Evolutionary conservation across 1,284 basidiomycete species (phyloP), one percentile per base, ranked within the genome.

Genomic region (Cronartium quercuum): DNA sequence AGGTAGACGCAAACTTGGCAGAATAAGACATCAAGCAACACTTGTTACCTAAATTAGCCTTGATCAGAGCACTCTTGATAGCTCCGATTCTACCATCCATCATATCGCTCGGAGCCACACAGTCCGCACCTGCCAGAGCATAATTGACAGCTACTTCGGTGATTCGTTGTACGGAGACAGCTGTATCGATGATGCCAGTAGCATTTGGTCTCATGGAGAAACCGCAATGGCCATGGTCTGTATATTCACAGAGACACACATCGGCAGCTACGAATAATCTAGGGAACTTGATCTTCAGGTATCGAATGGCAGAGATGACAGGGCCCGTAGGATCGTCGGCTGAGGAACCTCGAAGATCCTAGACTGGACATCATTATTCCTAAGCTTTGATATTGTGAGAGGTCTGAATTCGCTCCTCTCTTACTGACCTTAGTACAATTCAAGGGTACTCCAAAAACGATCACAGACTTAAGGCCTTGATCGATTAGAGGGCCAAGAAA

Each of bases 221-320:
- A 37, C 96, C 96, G 80, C 95, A 99, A 84, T 99, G 96, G 0
- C 96, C 96, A 81, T 98, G 94, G 65, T 91, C 91, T 12, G 96
- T 98, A 85, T 99, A 98, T 83, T 98, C 96, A 86, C 96, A 99
- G n/a, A 99, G 87, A 81, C 96, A 99, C 37, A 98, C 96, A 81
- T 99, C 96, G 80, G 88, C 88, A 0, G 93, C 91, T 78, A 99
- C 89, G 84, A 92, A 92, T 34, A 94, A 84, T 12, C 85, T 82
- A 1, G 96, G 95, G 84, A 90, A 99, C 75, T 91, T 86, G 9
- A 83, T 76, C 18, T 90, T 87, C 34, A 99, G 85, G 73, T 88
- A 88, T 79, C 88, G 86, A 79, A 98, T 90, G 13, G 92, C 94
- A 69, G 87, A 88, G 78, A 99, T 97, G 80, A 98, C 95, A 35